A percentile compares a stretch with the other conserved stretches of the same genome.
Evolutionary conservation across 345 rosid species (phyloP).

Genomic region (Populus ilicifolia): DNA sequence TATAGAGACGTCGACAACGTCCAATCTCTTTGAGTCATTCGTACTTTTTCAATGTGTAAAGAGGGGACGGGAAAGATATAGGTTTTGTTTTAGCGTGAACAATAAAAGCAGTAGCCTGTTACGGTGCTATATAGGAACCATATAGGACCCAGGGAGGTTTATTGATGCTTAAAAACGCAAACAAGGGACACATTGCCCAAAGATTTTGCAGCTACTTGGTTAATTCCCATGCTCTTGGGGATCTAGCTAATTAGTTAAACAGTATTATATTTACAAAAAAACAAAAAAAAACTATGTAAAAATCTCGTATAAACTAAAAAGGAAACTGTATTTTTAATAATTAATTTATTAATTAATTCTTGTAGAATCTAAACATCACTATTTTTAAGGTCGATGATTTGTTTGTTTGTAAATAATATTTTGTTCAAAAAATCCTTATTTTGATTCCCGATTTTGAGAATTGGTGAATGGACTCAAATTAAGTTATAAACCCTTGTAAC

Average conservation of each 20-base stretch:
- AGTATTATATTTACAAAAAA: too few relatives aligned
- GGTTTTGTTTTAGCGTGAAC: not conserved
- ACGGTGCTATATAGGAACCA: not conserved
- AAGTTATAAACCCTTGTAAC: not conserved
- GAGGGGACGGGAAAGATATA: too few relatives aligned
- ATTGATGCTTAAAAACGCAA: not conserved
- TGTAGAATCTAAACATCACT: too few relatives aligned
- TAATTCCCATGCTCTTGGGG: not conserved
- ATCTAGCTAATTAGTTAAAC: too few relatives aligned
- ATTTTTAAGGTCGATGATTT: too few relatives aligned
- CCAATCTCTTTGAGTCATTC: not conserved
- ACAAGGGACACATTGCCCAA: not conserved
- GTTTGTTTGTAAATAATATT: too few relatives aligned
- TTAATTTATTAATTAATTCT: too few relatives aligned
- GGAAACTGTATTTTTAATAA: too few relatives aligned
- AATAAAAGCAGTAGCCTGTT: not conserved
- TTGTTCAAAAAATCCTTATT: too few relatives aligned
- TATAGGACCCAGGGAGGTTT: constrained; percentile 9
- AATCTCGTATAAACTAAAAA: too few relatives aligned
- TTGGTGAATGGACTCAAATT: not conserved
- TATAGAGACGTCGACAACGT: not conserved
- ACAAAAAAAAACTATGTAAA: too few relatives aligned
- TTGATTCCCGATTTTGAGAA: too few relatives aligned
- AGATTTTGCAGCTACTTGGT: not conserved
- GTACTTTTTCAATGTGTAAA: not conserved